These are phyloP conservation scores for Parietaria judaica DNA, from an alignment of 306 rosid genomes.

Conservation along the genomic window DNA sequence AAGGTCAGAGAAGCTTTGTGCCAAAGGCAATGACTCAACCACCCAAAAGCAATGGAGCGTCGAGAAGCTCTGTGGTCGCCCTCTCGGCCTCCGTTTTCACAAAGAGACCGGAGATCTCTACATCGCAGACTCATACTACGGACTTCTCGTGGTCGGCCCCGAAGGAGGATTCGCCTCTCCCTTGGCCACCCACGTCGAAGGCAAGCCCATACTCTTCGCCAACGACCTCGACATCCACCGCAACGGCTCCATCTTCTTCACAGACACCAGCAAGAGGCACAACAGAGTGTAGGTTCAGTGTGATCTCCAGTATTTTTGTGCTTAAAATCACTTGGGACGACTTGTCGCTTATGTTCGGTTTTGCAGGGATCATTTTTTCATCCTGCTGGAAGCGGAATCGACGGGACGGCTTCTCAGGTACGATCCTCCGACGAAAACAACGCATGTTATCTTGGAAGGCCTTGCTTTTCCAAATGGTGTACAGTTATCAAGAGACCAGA, in stretches of 20 bases:
- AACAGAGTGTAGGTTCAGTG: slow-evolving; percentile 48
- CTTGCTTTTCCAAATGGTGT: slow-evolving; percentile 94
- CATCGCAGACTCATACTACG: slow-evolving; percentile 84
- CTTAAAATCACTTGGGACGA: neutral
- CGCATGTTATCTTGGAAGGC: slow-evolving; percentile 72
- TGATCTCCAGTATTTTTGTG: neutral
- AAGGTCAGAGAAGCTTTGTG: slow-evolving; percentile 77
- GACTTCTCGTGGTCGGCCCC: slow-evolving; percentile 73
- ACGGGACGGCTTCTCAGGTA: slow-evolving; percentile 84
- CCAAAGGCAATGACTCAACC: slow-evolving; percentile 63
- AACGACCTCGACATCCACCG: slow-evolving; percentile 79
- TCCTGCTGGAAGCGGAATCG: slow-evolving; percentile 86
- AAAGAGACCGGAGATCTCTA: slow-evolving; percentile 56
- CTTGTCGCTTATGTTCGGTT: neutral
- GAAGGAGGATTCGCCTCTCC: slow-evolving; percentile 73
- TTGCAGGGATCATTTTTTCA: slow-evolving; percentile 60
- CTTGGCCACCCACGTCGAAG: slow-evolving; percentile 55
- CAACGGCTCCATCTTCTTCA: slow-evolving; percentile 91
- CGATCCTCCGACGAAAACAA: slow-evolving; percentile 79
- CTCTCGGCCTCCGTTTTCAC: slow-evolving; percentile 79
- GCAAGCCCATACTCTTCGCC: slow-evolving; percentile 74
- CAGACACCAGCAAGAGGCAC: slow-evolving; percentile 85
- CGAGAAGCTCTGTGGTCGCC: slow-evolving; percentile 78
- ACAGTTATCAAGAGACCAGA: slow-evolving; percentile 65
- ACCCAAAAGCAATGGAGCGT: slow-evolving; percentile 83